phyloP scores from a whole-genome alignment of 2,329 filamentous ascomycete genomes.

The Metarhizium sp. region DNA sequence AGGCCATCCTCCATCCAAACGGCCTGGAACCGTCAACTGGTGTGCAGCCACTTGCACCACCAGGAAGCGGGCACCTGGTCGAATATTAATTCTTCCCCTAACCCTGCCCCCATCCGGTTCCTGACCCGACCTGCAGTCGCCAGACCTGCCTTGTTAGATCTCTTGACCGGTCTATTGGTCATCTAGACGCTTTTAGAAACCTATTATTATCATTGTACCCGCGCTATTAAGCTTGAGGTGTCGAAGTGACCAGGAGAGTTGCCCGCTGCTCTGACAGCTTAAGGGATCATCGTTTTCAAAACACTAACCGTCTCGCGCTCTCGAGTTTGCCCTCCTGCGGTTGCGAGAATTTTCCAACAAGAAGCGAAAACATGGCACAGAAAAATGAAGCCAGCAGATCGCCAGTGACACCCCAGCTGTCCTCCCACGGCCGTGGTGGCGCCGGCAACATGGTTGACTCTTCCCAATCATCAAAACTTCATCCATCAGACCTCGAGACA shows the following conservation, averaged over 20 bases:
- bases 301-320: background rate
- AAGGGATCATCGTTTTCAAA: background rate
- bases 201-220: too few relatives aligned
- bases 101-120: background rate
- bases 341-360: background rate
- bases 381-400: background rate
- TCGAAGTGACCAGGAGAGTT: too few relatives aligned
- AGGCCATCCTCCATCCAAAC: background rate
- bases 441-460: conserved; percentile 63
- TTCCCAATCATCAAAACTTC: conserved; percentile 39
- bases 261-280: too few relatives aligned
- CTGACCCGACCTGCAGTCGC: background rate
- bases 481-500: conserved; percentile 61
- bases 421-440: conserved; percentile 68
- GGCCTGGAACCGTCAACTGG: too few relatives aligned
- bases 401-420: conserved; percentile 24
- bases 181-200: too few relatives aligned
- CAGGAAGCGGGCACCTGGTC: background rate
- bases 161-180: too few relatives aligned
- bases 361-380: conserved; percentile 1
- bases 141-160: too few relatives aligned
- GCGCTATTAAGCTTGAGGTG: too few relatives aligned
- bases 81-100: background rate
- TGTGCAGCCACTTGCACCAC: too few relatives aligned
- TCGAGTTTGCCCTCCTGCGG: background rate